Evolutionary conservation across 1,284 basidiomycete species (phyloP), one percentile per base, ranked within the genome.

Genomic region (Pseudozyma pruni): DNA sequence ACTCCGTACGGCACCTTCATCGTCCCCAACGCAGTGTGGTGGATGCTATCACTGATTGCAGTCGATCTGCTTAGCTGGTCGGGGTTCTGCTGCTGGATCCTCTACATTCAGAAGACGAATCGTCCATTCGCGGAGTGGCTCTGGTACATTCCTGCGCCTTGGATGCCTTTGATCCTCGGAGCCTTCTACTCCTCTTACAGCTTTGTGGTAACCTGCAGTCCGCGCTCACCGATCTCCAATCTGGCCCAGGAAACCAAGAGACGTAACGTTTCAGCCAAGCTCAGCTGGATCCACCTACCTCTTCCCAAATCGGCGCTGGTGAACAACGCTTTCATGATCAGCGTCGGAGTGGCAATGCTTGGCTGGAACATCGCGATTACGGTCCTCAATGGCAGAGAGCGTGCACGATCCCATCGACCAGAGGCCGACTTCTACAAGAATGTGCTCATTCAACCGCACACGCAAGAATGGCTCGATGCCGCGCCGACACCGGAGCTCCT

Each of bases 151-250:
- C 61, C 61, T 5, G 8, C 39, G 2, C 61, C 54, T 34, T 64
- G 61, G 60, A n/a, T 49, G 17, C 50, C 51, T 9, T 29, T 61
- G 4, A 34, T 14, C 5, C 16, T 54, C 13, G 25, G 25, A 4
- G 50, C 39, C 1, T 61, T 53, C 29, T 61, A 48, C 17, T 8
- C 39, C 23, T 27, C 31, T 14, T 66, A 66, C 23, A 42, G 62
- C 1, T 66, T 66, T 25, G 25, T 66, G 7, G n/a, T 66, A 4
- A 54, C 62, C 10, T 66, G 62, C 33, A 54, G 50, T 29, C 62
- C 62, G 4, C 49, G 55, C 4, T 59, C 62, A 10, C 62, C 55
- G 9, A 47, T 66, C 35, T 50, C 41, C 8, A 50, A 33, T 20
- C 16, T 53, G 19, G 7, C 11, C 17, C 41, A 31, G n/a, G n/a